These are phyloP conservation scores for Chamaecyparis obtusa DNA, from an alignment of 75 land plant species.

Conservation along the genomic window DNA sequence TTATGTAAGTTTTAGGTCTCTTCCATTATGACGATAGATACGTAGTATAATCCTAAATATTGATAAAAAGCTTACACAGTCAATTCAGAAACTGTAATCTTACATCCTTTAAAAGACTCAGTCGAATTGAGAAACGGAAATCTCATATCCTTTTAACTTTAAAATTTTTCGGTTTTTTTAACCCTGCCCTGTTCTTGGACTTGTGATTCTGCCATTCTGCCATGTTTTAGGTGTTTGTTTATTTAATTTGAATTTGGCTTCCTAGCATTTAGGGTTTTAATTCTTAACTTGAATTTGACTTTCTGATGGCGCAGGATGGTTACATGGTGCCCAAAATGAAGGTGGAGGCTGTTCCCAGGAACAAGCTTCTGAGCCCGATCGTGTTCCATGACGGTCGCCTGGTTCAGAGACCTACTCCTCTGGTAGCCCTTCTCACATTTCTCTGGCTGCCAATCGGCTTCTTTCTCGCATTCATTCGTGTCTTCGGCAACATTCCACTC, in stretches of 20 bases:
- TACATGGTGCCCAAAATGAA: conserved; percentile 52
- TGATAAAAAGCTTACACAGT: too few species aligned
- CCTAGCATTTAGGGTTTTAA: background rate
- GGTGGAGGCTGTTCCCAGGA: conserved; percentile 49
- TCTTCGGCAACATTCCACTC: conserved; percentile 56
- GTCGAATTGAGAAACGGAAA: too few species aligned
- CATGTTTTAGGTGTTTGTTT: too few species aligned
- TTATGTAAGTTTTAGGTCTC: too few species aligned
- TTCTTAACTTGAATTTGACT: background rate
- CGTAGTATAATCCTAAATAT: too few species aligned
- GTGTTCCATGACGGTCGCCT: conserved; percentile 92
- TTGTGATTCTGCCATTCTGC: too few species aligned
- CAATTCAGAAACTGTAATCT: too few species aligned
- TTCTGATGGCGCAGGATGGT: conserved; percentile 48
- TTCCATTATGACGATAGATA: too few species aligned
- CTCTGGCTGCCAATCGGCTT: conserved; percentile 86
- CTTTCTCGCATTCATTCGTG: conserved; percentile 50
- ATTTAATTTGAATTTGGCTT: background rate
- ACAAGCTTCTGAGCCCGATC: conserved; percentile 58
- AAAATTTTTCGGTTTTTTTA: background rate
- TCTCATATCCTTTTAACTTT: too few species aligned
- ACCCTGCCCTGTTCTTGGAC: too few species aligned
- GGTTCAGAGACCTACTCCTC: conserved; percentile 76
- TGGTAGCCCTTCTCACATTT: conserved; percentile 59
- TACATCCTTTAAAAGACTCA: too few species aligned